A percentile compares a stretch with the other conserved stretches of the same genome.
Conservation (phyloP, 805 yeast species). For the Deakozyma indianensis region DNA sequence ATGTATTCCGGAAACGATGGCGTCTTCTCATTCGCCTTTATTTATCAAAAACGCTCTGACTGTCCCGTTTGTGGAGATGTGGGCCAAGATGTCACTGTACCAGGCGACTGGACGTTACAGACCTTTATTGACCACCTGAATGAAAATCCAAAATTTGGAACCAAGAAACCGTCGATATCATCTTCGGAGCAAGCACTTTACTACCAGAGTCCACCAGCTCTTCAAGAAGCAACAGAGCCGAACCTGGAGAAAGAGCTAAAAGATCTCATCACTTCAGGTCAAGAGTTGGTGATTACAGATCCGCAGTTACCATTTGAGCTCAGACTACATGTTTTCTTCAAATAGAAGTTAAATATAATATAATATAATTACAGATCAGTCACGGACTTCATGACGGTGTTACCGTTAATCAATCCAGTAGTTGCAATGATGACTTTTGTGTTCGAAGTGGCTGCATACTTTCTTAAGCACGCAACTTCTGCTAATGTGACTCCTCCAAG, state of each 20-base stretch:
- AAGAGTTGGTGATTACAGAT: conserved; percentile 41
- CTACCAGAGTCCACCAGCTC: conserved; percentile 31
- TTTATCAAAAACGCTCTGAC: conserved; percentile 40
- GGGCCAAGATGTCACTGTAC: conserved; percentile 10
- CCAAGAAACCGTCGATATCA: conserved; percentile 33
- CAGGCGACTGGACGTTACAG: conserved; percentile 21
- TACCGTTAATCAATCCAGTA: conserved; percentile 34
- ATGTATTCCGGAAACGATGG: conserved; percentile 78
- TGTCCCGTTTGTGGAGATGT: conserved; percentile 66
- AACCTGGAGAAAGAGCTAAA: conserved; percentile 26
- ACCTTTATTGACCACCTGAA: conserved; percentile 30
- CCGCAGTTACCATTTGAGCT: conserved; percentile 33
- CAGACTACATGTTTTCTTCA: conserved; percentile 12
- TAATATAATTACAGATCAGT: not conserved
- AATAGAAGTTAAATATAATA: not conserved
- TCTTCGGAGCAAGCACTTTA: conserved; percentile 28
- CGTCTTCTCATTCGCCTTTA: conserved; percentile 58
- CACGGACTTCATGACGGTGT: conserved; percentile 18
- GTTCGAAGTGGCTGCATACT: conserved; percentile 8
- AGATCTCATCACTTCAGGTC: conserved; percentile 27
- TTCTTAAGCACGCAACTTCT: conserved; percentile 38
- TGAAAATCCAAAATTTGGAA: conserved; percentile 15
- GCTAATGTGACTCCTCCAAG: conserved; percentile 82
- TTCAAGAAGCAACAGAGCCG: conserved; percentile 31
- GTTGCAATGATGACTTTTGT: conserved; percentile 31